Evolutionary conservation across 129 eudicot genomes (phyloP).

Genomic region (Glebionis coronaria): DNA sequence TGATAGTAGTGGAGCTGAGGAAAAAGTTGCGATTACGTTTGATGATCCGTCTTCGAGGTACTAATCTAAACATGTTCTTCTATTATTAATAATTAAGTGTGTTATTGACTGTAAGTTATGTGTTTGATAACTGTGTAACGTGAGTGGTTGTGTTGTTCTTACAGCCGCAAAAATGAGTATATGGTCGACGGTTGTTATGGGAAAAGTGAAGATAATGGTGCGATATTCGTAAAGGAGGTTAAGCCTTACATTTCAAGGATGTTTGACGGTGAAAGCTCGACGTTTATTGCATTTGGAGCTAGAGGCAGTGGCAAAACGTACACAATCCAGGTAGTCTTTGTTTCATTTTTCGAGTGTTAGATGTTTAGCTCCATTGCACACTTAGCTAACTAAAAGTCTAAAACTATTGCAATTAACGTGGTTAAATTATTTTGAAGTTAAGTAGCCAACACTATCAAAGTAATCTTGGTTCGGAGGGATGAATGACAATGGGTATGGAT

Average conservation of each 20-base stretch:
- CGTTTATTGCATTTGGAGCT: constrained; percentile 83
- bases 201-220: constrained; percentile 43
- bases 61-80: not conserved
- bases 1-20: constrained; percentile 18
- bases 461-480: too few relatives aligned
- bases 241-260: constrained; percentile 47
- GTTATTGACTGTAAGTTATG: not conserved
- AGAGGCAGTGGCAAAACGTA: constrained; percentile 82
- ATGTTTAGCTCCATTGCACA: not conserved
- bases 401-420: not conserved
- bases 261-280: constrained; percentile 52
- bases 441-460: too few relatives aligned
- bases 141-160: not conserved
- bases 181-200: constrained; percentile 67
- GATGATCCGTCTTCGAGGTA: constrained; percentile 56
- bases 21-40: constrained; percentile 39
- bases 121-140: not conserved
- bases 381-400: not conserved
- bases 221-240: constrained; percentile 56
- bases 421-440: too few relatives aligned
- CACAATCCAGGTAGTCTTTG: constrained; percentile 59
- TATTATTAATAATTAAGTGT: not conserved
- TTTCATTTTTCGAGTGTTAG: not conserved
- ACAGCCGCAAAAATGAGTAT: constrained; percentile 58
- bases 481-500: too few relatives aligned